Conservation (phyloP, 176 grass and related monocot genomes). For the Thalia dealbata region DNA sequence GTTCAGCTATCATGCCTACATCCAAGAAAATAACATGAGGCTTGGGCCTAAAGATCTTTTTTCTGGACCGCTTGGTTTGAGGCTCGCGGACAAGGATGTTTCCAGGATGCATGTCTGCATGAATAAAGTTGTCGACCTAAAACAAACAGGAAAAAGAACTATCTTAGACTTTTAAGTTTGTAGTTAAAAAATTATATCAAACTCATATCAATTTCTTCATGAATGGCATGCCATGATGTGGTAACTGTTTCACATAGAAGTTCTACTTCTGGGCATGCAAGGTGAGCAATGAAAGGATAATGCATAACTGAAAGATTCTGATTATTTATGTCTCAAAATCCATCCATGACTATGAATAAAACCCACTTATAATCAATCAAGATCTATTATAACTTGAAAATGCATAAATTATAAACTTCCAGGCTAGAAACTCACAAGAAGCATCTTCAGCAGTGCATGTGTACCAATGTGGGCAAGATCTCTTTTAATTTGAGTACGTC, state of each 20-base stretch:
- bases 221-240: neutral
- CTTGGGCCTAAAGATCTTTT: conserved; percentile 59
- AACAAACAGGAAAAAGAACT: conserved; percentile 8
- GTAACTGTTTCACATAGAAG: neutral
- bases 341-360: neutral
- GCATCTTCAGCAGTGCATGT: conserved; percentile 94
- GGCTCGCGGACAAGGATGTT: conserved; percentile 86
- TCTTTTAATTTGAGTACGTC: conserved; percentile 53
- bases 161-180: neutral
- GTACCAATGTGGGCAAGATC: conserved; percentile 83
- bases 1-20: conserved; percentile 94
- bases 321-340: neutral
- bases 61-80: conserved; percentile 40
- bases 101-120: conserved; percentile 96
- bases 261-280: neutral
- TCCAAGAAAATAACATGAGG: conserved; percentile 92
- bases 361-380: too few species aligned
- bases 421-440: conserved; percentile 45
- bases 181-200: too few species aligned
- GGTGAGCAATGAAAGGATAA: neutral
- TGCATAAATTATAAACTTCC: conserved; percentile 14
- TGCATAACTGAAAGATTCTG: neutral
- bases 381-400: conserved; percentile 2
- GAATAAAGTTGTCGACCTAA: conserved; percentile 97
- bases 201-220: neutral